Conservation (phyloP, 2,329 filamentous ascomycete genomes). For the Ophiocordyceps australis region DNA sequence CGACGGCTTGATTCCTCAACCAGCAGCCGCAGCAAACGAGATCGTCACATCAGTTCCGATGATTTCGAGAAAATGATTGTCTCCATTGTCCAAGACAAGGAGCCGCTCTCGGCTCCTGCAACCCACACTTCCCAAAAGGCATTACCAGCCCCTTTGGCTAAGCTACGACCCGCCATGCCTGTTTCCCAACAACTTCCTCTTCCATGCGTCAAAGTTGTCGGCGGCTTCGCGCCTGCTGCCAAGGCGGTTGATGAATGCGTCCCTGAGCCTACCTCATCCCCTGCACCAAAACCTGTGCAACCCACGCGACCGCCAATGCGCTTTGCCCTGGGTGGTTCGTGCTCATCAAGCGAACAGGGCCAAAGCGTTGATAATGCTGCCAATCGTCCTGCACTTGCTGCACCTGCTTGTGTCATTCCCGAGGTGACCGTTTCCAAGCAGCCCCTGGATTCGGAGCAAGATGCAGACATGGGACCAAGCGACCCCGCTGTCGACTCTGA, state of each 20-base stretch:
- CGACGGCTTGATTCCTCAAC: slow-evolving; percentile 53
- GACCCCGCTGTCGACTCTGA: slow-evolving; percentile 16
- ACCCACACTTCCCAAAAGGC: slow-evolving; percentile 20
- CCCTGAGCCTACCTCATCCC: slow-evolving; percentile 38
- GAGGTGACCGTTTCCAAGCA: too few relatives aligned
- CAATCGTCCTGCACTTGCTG: too few relatives aligned
- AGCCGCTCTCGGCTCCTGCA: slow-evolving; percentile 27
- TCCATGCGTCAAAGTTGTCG: slow-evolving; percentile 56
- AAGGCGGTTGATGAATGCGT: slow-evolving; percentile 32
- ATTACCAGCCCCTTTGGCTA: slow-evolving; percentile 18
- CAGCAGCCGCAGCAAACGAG: slow-evolving; percentile 54
- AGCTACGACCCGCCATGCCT: too few relatives aligned
- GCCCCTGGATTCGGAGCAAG: too few relatives aligned
- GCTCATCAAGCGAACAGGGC: slow-evolving; percentile 47
- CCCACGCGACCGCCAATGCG: slow-evolving; percentile 41
- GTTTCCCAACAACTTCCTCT: too few relatives aligned
- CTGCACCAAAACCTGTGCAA: slow-evolving; percentile 47
- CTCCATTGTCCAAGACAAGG: slow-evolving; percentile 78
- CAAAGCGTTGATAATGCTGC: slow-evolving; percentile 29
- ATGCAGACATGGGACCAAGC: slow-evolving; percentile 35
- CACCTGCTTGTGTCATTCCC: too few relatives aligned
- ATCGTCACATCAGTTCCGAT: slow-evolving; percentile 83
- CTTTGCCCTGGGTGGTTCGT: slow-evolving; percentile 64
- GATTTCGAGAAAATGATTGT: slow-evolving; percentile 89
- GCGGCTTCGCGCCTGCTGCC: slow-evolving; percentile 63